Percentiles rank a stretch among this genome's conserved stretches.
phyloP scores from a whole-genome alignment of 306 rosid species.

The Lathyrus aphaca region DNA sequence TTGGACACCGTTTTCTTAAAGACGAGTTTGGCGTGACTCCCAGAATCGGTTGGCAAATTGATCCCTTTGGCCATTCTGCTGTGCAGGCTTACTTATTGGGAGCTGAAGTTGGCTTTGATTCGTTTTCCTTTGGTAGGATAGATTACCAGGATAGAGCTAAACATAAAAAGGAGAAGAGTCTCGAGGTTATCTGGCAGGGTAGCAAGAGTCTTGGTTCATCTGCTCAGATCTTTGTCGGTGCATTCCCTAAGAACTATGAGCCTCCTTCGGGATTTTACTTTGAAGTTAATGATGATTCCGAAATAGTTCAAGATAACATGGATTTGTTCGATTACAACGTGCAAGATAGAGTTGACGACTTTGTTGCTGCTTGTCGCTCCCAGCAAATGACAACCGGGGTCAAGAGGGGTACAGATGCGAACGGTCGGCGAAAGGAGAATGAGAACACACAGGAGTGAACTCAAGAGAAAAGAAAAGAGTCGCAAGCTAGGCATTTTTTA shows the following conservation, averaged over 20 bases:
- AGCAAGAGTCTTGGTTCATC: too few relatives aligned
- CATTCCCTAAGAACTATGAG: constrained; percentile 71
- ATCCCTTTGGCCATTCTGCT: constrained; percentile 90
- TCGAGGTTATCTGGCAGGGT: too few relatives aligned
- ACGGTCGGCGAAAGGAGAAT: too few relatives aligned
- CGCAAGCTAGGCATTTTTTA: too few relatives aligned
- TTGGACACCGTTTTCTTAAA: constrained; percentile 72
- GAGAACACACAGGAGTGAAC: too few relatives aligned
- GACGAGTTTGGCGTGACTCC: constrained; percentile 67
- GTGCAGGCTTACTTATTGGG: constrained; percentile 81
- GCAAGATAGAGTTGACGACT: constrained; percentile 68
- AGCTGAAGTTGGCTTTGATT: too few relatives aligned
- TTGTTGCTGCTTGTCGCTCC: constrained; percentile 78
- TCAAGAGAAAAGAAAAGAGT: too few relatives aligned
- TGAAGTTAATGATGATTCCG: constrained; percentile 66
- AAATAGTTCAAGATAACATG: constrained; percentile 67
- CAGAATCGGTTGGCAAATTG: constrained; percentile 89
- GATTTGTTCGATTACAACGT: constrained; percentile 80
- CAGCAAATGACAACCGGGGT: too few relatives aligned
- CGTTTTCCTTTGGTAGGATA: too few relatives aligned
- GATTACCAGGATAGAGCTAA: too few relatives aligned
- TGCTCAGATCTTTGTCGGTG: constrained; percentile 67
- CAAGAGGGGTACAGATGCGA: too few relatives aligned
- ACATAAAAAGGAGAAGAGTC: too few relatives aligned
- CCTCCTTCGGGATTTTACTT: constrained; percentile 74